Evolutionary conservation across 257 asterid species (phyloP), one percentile per base, ranked within the genome.

Genomic region (Perilla frutescens): DNA sequence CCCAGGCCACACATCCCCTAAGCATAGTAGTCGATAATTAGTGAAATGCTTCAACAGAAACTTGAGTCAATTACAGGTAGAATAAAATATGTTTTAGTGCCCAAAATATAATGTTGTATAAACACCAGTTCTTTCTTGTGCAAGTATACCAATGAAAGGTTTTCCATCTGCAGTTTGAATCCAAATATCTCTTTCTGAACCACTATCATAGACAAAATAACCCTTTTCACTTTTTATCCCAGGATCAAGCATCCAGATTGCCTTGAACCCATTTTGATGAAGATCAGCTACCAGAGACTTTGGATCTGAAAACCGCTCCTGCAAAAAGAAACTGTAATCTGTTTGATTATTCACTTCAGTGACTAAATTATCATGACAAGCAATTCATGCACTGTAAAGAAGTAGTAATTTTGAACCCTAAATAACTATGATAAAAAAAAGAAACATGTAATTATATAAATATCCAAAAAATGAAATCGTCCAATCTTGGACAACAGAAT

Each of bases 1-100:
- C 37, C 98, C 99, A 29, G 99, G 99, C 99, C 99, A 94, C 82
- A 91, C 99, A 44, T 88, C 96, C 73, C 98, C 99, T 94, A 73
- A 72, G 77, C 48, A 65, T 76, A 72, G 20, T 65, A 57, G 67
- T 31, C 53, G 70, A 70, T 11, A 81, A 44, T 67, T 65, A 68
- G 51, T 67, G 40, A 53, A 77, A 58, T 12, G 47, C 73, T n/a
- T 60, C 66, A 13, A 51, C 26, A 60, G 50, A 70, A 32, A 66
- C 26, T 11, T 6, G 9, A 45, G 71, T 39, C 56, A 53, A 63
- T n/a, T 37, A 54, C 61, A 49, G 26, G 43, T 44, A 40, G 7
- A 32, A 15, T 20, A 37, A 68, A 60, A 10, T 7, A 6, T 62
- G 29, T 45, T 39, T 39, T 53, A 37, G 45, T 5, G 45, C 66